These are phyloP conservation scores for Rhizopogon sp. DNA, from an alignment of 768 basidiomycete genomes.

Conservation along the genomic window DNA sequence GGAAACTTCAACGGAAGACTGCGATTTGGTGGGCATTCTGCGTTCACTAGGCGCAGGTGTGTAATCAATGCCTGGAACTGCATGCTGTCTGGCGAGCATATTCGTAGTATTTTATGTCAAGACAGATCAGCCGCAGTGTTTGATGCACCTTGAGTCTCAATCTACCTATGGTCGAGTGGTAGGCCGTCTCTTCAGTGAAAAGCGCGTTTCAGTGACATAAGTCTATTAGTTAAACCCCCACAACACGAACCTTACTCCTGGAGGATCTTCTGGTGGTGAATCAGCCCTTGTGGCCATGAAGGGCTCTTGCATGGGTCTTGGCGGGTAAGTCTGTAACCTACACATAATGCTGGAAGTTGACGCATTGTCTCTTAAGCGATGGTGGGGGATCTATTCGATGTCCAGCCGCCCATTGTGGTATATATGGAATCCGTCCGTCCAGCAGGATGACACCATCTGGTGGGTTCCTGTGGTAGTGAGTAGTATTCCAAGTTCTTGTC, in stretches of 20 bases:
- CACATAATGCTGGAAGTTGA: neutral
- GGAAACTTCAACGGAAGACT: constrained; percentile 20
- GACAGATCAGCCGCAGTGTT: constrained; percentile 37
- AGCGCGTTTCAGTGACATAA: neutral
- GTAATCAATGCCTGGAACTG: neutral
- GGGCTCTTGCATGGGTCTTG: constrained; percentile 41
- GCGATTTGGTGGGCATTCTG: constrained; percentile 29
- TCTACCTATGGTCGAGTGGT: constrained; percentile 30
- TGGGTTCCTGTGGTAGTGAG: constrained; percentile 15
- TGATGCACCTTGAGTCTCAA: constrained; percentile 35
- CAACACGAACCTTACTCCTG: constrained; percentile 37
- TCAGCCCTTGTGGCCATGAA: constrained; percentile 41
- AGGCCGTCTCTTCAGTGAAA: constrained; percentile 19
- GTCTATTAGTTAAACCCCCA: constrained; percentile 35
- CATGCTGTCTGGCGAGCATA: constrained; percentile 3
- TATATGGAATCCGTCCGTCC: constrained; percentile 38
- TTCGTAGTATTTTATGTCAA: constrained; percentile 36
- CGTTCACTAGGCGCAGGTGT: constrained; percentile 37
- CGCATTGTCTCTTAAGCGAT: constrained; percentile 11
- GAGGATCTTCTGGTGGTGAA: constrained; percentile 52
- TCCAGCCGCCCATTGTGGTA: constrained; percentile 33
- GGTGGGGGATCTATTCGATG: constrained; percentile 33
- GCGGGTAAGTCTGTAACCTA: constrained; percentile 25
- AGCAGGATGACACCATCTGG: constrained; percentile 25
- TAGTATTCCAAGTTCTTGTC: constrained; percentile 6